Evolutionary conservation across 768 basidiomycete species (phyloP), one percentile per base, ranked within the genome.

Genomic region (Russula griseocarnosa): DNA sequence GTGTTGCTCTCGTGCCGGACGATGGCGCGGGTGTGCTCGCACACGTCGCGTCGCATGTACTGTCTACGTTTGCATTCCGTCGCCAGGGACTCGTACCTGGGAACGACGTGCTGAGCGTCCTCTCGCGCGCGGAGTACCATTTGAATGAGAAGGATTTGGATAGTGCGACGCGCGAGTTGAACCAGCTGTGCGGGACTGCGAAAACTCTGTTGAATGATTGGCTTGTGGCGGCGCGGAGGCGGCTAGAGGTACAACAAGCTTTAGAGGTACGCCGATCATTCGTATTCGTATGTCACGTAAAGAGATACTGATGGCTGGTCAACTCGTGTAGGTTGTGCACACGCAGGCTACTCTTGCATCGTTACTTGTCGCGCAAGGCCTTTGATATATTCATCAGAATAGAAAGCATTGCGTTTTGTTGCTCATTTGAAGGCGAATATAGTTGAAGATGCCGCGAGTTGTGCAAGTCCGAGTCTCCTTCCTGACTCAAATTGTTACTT

Each of bases 141-240:
- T 75, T 98, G 72, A 87, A 87, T 65, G 92, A 95, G 78, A 94
- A 97, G 79, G 93, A 98, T 71, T 75, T 99, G 63, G 96, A 95
- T 69, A 81, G 79, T 67, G 96, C 96, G 22, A 79, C 94, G 40
- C 81, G 96, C 60, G 95, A 98, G 76, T 79, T 98, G 32, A 99
- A 98, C 74, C 90, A 93, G 74, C 77, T 99, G 60, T 84, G 80
- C 38, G 96, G 95, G 2, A 85, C 89, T 63, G 89, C 89, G 18
- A 89, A 86, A 74, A 73, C 81, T 58, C 72, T 96, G 50, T 70
- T 91, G 58, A 76, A 80, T 40, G 96, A 98, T 75, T 99, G 96
- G 97, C 77, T 99, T 46, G 85, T 86, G 69, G 94, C 92, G 69
- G 94, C 94, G 11, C 80, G 96, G 67, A 80, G 83, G 71, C 82